phyloP scores from a whole-genome alignment of 2,329 filamentous ascomycete genomes.

The Furcasterigmium sp. region DNA sequence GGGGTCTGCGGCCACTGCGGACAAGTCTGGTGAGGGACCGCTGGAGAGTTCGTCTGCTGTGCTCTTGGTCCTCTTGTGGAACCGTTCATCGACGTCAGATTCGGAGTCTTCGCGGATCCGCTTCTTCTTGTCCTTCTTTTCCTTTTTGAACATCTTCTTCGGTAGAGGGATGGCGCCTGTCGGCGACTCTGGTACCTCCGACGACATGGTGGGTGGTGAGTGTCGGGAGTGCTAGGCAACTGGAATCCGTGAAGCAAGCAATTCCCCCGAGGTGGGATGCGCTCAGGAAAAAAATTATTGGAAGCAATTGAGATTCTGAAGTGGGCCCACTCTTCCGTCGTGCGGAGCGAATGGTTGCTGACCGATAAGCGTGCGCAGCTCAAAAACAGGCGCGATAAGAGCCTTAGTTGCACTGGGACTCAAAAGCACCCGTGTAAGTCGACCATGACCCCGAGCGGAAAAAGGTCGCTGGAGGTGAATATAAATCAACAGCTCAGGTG shows the following conservation, averaged over 20 bases:
- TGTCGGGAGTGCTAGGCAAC: neutral
- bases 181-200: constrained; percentile 21
- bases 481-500: too few species aligned
- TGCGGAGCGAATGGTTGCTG: neutral
- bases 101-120: constrained; percentile 34
- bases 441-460: too few species aligned
- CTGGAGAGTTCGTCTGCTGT: constrained; percentile 14
- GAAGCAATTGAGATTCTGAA: neutral
- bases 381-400: neutral
- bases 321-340: neutral
- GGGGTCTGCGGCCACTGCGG: constrained; percentile 13
- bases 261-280: neutral
- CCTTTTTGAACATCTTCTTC: constrained; percentile 35
- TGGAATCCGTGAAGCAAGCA: neutral
- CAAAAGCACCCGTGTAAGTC: too few species aligned
- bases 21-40: constrained; percentile 8
- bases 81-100: constrained; percentile 32
- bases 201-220: constrained; percentile 22
- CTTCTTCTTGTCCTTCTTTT: constrained; percentile 34
- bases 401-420: too few species aligned
- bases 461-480: too few species aligned
- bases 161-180: constrained; percentile 22
- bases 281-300: neutral
- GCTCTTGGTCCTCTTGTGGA: constrained; percentile 46
- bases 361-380: neutral